A percentile compares a stretch with the other conserved stretches of the same genome.
phyloP scores from a whole-genome alignment of 805 yeast species.

The Jamesozyma lodderae region DNA sequence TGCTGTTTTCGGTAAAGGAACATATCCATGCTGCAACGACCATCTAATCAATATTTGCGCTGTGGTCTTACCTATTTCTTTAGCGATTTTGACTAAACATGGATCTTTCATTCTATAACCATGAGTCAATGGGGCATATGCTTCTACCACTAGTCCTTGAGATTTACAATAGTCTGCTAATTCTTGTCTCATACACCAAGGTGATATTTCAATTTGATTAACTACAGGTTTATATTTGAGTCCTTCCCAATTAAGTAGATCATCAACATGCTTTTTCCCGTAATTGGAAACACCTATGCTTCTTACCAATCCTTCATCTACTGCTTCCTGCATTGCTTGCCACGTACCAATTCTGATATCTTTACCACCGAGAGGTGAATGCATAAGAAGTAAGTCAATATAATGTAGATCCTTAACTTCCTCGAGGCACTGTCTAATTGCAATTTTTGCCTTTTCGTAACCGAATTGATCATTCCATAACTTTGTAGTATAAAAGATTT shows the following conservation, averaged over 20 bases:
- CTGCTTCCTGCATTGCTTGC: slow-evolving; percentile 68
- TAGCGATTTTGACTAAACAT: slow-evolving; percentile 40
- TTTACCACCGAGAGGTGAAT: slow-evolving; percentile 47
- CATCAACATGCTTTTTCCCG: slow-evolving; percentile 50
- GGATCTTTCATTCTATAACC: slow-evolving; percentile 52
- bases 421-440: slow-evolving; percentile 46
- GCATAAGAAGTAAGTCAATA: slow-evolving; percentile 64
- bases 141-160: slow-evolving; percentile 54
- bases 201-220: slow-evolving; percentile 77
- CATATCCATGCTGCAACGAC: slow-evolving; percentile 63
- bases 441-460: slow-evolving; percentile 45
- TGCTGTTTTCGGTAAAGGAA: slow-evolving; percentile 62
- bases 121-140: slow-evolving; percentile 70
- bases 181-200: slow-evolving; percentile 66
- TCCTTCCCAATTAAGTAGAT: slow-evolving; percentile 49
- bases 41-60: slow-evolving; percentile 65
- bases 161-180: slow-evolving; percentile 51
- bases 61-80: slow-evolving; percentile 39
- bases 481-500: slow-evolving; percentile 60
- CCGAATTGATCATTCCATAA: slow-evolving; percentile 64
- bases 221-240: slow-evolving; percentile 54
- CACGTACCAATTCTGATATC: slow-evolving; percentile 50
- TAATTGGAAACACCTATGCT: slow-evolving; percentile 76
- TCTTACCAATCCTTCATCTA: slow-evolving; percentile 46
- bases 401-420: slow-evolving; percentile 49